Evolutionary conservation across 1,139 yeast genomes (phyloP).

Genomic region (Lodderomyces metapsilosis): DNA sequence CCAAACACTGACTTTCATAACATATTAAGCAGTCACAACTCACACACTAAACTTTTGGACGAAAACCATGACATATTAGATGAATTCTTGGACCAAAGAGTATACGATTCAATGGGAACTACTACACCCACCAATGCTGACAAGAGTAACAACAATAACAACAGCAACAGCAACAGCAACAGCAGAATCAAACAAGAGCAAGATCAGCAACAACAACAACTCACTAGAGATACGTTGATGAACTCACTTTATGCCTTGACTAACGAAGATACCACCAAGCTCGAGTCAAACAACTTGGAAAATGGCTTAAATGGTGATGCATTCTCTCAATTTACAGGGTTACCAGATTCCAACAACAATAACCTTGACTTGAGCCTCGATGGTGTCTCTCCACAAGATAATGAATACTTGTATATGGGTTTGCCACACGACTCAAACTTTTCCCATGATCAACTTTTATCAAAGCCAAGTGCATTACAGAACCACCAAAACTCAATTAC

Average conservation of each 20-base stretch:
- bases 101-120: conserved; percentile 41
- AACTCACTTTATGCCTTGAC: conserved; percentile 17
- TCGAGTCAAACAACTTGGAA: neutral
- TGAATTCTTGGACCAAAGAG: conserved; percentile 58
- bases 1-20: neutral
- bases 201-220: conserved; percentile 4
- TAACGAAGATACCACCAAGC: conserved; percentile 1
- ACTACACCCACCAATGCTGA: conserved; percentile 24
- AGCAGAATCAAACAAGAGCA: neutral
- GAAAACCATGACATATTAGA: conserved; percentile 47
- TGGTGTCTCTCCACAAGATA: conserved; percentile 17
- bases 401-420: conserved; percentile 24
- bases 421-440: conserved; percentile 15
- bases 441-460: conserved; percentile 3
- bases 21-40: neutral
- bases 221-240: conserved; percentile 14
- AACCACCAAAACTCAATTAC: conserved; percentile 1
- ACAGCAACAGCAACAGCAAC: conserved; percentile 13
- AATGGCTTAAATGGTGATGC: neutral
- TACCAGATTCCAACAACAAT: conserved; percentile 4
- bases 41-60: conserved; percentile 3
- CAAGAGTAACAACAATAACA: conserved; percentile 10
- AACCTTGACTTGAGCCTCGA: conserved; percentile 2
- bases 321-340: neutral
- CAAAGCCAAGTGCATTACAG: conserved; percentile 3